phyloP scores from a whole-genome alignment of 179 eudicot species.

The Patellifolia procumbens region DNA sequence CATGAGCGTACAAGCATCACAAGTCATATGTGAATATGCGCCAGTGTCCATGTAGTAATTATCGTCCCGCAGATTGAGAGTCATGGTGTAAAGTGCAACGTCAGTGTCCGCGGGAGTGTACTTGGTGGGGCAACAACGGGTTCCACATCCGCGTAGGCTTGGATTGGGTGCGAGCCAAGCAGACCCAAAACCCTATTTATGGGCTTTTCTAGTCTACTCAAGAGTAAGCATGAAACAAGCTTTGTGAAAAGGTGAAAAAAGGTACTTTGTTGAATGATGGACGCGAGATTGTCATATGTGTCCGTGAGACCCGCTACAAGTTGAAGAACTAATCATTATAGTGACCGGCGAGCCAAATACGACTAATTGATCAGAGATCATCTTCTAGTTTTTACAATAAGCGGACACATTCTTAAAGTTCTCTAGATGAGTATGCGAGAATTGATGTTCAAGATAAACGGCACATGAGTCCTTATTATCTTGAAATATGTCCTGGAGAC shows the following conservation, averaged over 20 bases:
- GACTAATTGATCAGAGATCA: constrained; percentile 4
- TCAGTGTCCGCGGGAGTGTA: not conserved
- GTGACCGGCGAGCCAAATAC: not conserved
- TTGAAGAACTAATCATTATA: not conserved
- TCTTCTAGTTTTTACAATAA: not conserved
- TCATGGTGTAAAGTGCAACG: not conserved
- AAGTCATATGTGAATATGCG: not conserved
- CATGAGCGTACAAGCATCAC: not conserved
- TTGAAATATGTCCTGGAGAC: too few relatives aligned
- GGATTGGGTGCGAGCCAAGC: too few relatives aligned
- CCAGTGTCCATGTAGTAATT: not conserved
- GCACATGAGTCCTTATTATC: too few relatives aligned
- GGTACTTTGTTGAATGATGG: not conserved
- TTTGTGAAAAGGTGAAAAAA: not conserved
- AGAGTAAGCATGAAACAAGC: not conserved
- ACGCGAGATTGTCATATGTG: not conserved
- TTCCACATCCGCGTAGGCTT: too few relatives aligned
- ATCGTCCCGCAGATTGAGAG: not conserved
- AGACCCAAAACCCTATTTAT: not conserved
- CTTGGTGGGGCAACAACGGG: not conserved
- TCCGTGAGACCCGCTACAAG: not conserved
- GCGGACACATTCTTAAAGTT: not conserved
- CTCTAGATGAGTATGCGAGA: not conserved
- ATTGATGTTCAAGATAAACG: not conserved
- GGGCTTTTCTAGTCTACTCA: not conserved